These are phyloP conservation scores for Apiospora saccharicola DNA, from an alignment of 2,329 filamentous ascomycete species.

Conservation along the genomic window DNA sequence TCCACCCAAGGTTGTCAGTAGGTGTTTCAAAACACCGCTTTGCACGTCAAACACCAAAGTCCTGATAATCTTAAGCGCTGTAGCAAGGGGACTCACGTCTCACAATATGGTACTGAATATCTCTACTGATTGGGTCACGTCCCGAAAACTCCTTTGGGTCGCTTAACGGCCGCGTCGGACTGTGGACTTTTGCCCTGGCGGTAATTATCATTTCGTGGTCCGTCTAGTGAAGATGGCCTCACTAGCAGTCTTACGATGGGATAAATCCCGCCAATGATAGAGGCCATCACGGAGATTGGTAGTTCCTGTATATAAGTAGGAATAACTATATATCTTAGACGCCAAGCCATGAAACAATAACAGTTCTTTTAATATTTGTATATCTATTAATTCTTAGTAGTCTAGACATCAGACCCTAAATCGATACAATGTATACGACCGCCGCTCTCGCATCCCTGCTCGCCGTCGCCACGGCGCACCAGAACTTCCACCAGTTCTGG, in stretches of 20 bases:
- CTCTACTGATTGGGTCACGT: background rate
- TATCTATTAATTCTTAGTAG: background rate
- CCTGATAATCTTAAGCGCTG: background rate
- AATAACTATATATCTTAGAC: background rate
- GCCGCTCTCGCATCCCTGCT: slow-evolving; percentile 36
- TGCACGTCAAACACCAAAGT: background rate
- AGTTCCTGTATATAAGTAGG: background rate
- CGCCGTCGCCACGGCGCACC: slow-evolving; percentile 43
- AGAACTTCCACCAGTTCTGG: slow-evolving; percentile 52
- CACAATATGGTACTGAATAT: background rate
- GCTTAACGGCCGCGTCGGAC: background rate
- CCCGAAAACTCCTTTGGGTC: background rate
- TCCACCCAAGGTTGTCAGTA: background rate
- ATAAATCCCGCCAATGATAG: slow-evolving; percentile 20
- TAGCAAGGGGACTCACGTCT: background rate
- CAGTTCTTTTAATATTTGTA: background rate
- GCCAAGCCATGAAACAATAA: background rate
- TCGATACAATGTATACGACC: slow-evolving; percentile 38
- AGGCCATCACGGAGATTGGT: too few relatives aligned
- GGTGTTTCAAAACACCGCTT: background rate
- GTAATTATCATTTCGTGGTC: background rate
- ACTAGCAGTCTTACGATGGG: background rate
- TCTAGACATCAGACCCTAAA: too few relatives aligned
- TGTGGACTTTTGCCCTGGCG: background rate
- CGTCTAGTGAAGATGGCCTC: slow-evolving; percentile 6